phyloP scores from a whole-genome alignment of 768 basidiomycete species.

The Lactifluus piperatus region DNA sequence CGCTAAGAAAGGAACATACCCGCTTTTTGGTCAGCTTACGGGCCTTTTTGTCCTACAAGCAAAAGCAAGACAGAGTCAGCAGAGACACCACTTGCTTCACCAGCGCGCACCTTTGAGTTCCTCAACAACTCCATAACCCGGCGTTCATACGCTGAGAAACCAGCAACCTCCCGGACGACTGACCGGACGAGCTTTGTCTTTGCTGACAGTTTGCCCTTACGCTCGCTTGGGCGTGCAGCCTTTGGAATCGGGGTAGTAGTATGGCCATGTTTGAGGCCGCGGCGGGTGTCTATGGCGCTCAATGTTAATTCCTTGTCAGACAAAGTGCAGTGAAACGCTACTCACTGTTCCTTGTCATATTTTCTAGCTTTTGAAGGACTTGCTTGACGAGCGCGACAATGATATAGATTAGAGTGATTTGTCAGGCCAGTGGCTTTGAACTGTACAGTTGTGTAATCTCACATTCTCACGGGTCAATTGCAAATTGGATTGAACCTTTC shows the following conservation, averaged over 20 bases:
- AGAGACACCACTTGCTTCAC: not conserved
- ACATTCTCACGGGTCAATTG: constrained; percentile 18
- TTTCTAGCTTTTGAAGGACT: constrained; percentile 39
- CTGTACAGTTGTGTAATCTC: constrained; percentile 43
- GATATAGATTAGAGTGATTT: not conserved
- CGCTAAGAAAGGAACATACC: constrained; percentile 46
- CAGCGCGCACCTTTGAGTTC: constrained; percentile 77
- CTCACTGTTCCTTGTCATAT: constrained; percentile 76
- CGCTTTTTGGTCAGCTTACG: constrained; percentile 99
- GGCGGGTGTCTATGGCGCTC: constrained; percentile 57
- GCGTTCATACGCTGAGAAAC: constrained; percentile 96
- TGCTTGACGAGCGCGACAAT: constrained; percentile 18
- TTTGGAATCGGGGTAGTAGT: constrained; percentile 80
- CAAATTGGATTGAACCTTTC: not conserved
- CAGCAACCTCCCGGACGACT: constrained; percentile 92
- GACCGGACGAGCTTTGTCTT: constrained; percentile 93
- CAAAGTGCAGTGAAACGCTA: constrained; percentile 15
- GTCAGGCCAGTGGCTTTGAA: constrained; percentile 35
- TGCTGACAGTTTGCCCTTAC: constrained; percentile 84
- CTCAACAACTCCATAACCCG: constrained; percentile 96
- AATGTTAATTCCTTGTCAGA: not conserved
- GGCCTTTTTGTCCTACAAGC: constrained; percentile 89
- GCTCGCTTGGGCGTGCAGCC: constrained; percentile 69
- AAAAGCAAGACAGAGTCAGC: not conserved
- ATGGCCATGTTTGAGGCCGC: constrained; percentile 82